These are phyloP conservation scores for Macrophomina phaseolina DNA, from an alignment of 2,329 filamentous ascomycete species.

Conservation along the genomic window DNA sequence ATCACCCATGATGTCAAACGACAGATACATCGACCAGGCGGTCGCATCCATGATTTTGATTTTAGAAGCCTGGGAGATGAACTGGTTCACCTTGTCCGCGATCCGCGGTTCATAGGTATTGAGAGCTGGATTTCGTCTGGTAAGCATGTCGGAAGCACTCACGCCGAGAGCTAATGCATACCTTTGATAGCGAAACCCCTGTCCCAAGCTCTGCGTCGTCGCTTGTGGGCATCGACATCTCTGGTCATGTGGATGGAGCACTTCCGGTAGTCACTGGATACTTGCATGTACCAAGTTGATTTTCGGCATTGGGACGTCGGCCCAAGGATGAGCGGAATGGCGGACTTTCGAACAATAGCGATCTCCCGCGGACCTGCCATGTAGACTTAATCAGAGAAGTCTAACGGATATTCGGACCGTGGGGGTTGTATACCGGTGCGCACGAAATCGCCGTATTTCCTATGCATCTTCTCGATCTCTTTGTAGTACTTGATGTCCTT, in stretches of 20 bases:
- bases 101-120: slow-evolving; percentile 45
- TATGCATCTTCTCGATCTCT: background rate
- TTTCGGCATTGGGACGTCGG: slow-evolving; percentile 40
- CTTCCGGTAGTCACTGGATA: slow-evolving; percentile 31
- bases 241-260: slow-evolving; percentile 38
- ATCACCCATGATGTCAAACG: slow-evolving; percentile 58
- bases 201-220: slow-evolving; percentile 42
- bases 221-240: slow-evolving; percentile 38
- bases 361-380: slow-evolving; percentile 12
- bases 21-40: slow-evolving; percentile 48
- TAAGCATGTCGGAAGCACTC: background rate
- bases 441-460: slow-evolving; percentile 2
- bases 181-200: slow-evolving; percentile 39
- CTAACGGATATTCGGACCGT: background rate
- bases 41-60: slow-evolving; percentile 35
- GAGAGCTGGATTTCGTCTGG: slow-evolving; percentile 32
- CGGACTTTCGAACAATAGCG: slow-evolving; percentile 34
- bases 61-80: background rate
- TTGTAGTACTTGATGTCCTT: background rate
- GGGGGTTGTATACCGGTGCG: background rate
- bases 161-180: background rate
- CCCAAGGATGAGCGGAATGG: slow-evolving; percentile 39
- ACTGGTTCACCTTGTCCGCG: background rate
- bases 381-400: background rate
- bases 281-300: slow-evolving; percentile 36